phyloP scores from a whole-genome alignment of 2,329 filamentous ascomycete species.

The Aspergillus neotritici region DNA sequence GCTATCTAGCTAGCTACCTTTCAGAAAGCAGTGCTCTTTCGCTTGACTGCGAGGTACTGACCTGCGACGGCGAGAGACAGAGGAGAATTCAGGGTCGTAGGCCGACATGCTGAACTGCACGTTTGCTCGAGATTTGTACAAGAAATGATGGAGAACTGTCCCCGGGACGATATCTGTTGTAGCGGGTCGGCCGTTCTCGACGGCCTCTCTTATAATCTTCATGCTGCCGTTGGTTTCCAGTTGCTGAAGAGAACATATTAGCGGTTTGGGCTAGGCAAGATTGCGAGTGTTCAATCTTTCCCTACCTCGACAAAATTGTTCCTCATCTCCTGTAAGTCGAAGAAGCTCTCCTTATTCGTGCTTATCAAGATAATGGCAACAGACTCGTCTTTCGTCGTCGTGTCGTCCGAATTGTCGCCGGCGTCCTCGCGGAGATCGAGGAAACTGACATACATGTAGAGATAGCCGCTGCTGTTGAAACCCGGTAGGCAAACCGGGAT shows the following conservation, averaged over 20 bases:
- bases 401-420: conserved; percentile 38
- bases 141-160: conserved; percentile 77
- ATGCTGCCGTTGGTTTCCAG: conserved; percentile 71
- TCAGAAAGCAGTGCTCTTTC: not conserved
- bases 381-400: conserved; percentile 55
- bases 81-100: conserved; percentile 62
- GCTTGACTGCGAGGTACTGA: no score
- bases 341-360: conserved; percentile 89
- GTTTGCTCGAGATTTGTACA: conserved; percentile 91
- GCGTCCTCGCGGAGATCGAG: conserved; percentile 58
- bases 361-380: conserved; percentile 93
- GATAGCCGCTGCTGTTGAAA: conserved; percentile 92
- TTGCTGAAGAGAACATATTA: conserved; percentile 44
- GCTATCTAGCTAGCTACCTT: no score
- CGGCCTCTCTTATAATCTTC: conserved; percentile 65
- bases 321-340: conserved; percentile 70
- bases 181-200: conserved; percentile 63
- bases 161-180: conserved; percentile 73
- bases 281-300: conserved; percentile 5
- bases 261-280: conserved; percentile 20
- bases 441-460: conserved; percentile 99
- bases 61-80: conserved; percentile 57
- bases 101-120: conserved; percentile 94
- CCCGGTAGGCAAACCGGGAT: conserved; percentile 91
- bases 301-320: conserved; percentile 54